Evolutionary conservation across 2,329 filamentous ascomycete genomes (phyloP).

Genomic region (Aspergillus versicolor): DNA sequence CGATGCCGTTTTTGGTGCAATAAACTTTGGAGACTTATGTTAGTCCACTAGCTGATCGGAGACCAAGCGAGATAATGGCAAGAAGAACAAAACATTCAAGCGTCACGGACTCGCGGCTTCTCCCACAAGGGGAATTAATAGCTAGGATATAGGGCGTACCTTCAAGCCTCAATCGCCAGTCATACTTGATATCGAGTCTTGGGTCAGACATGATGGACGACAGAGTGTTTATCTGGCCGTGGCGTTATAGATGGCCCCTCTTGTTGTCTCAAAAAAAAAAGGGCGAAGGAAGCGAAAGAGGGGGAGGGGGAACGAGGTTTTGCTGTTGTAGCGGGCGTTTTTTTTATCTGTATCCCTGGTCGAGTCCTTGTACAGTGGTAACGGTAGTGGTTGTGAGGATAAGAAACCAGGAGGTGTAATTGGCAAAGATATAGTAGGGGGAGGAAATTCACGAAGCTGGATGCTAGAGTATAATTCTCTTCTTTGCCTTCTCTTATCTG

Average conservation of each 20-base stretch:
- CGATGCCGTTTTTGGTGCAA: conserved; percentile 56
- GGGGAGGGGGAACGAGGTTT: background rate
- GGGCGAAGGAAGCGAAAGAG: background rate
- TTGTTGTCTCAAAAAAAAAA: background rate
- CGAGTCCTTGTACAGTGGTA: background rate
- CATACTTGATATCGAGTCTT: conserved; percentile 7
- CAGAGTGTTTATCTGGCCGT: background rate
- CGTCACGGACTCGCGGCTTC: conserved; percentile 7
- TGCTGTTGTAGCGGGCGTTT: background rate
- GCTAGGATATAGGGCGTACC: conserved; percentile 42
- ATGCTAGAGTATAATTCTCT: background rate
- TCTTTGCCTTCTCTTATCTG: conserved; percentile 6
- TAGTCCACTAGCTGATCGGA: conserved; percentile 17
- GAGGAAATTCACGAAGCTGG: conserved; percentile 6
- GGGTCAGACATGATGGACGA: conserved; percentile 10
- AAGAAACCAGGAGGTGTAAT: conserved; percentile 14
- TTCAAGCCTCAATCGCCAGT: conserved; percentile 60
- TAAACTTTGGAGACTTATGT: conserved; percentile 47
- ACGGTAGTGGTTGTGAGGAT: conserved; percentile 11
- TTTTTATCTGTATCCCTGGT: background rate
- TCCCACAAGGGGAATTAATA: conserved; percentile 10
- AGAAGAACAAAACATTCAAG: background rate
- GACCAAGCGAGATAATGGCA: background rate
- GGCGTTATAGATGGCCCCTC: background rate
- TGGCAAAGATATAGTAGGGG: conserved; percentile 4